phyloP scores from a whole-genome alignment of 345 rosid species.

The Balakata baccata region DNA sequence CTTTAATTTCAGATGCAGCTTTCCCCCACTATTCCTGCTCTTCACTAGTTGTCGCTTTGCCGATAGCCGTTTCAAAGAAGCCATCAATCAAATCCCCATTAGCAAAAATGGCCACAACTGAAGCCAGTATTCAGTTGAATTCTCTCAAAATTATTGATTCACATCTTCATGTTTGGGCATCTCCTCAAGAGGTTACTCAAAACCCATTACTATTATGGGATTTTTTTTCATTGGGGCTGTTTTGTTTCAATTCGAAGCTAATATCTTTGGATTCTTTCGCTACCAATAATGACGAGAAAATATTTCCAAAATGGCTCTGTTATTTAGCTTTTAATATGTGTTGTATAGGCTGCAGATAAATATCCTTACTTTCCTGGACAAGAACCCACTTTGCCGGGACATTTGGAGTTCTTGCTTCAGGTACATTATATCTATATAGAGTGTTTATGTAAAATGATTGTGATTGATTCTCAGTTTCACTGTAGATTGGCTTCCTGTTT shows the following conservation, averaged over 20 bases:
- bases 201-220: neutral
- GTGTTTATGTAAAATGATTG: neutral
- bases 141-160: conserved; percentile 61
- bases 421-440: conserved; percentile 25
- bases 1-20: conserved; percentile 20
- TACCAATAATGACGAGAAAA: neutral
- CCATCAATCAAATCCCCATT: conserved; percentile 19
- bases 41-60: conserved; percentile 2
- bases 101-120: conserved; percentile 51
- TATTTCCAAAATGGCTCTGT: too few relatives aligned
- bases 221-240: neutral
- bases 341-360: conserved; percentile 58
- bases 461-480: neutral
- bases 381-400: conserved; percentile 75
- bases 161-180: conserved; percentile 92
- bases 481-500: neutral
- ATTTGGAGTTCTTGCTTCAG: conserved; percentile 82
- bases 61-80: conserved; percentile 17
- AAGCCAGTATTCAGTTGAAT: conserved; percentile 25
- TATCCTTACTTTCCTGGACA: conserved; percentile 90
- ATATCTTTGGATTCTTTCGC: neutral
- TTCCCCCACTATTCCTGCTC: conserved; percentile 11
- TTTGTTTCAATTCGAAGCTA: neutral
- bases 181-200: conserved; percentile 64
- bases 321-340: neutral